Evolutionary conservation across 148 eudicot species (phyloP).

Genomic region (Spergularia marina): DNA sequence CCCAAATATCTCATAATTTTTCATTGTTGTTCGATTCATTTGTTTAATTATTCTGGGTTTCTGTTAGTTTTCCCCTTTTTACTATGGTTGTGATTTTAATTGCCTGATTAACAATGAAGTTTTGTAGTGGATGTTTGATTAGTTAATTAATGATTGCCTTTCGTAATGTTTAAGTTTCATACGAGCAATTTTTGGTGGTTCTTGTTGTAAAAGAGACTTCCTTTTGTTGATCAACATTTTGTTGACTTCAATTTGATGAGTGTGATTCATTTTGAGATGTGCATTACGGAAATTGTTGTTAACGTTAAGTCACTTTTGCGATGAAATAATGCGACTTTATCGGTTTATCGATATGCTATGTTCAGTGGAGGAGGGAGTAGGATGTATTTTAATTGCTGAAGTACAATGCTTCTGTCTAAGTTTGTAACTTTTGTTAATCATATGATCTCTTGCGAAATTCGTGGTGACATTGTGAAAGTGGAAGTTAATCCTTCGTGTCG

Average conservation of each 20-base stretch:
- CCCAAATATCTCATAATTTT: not conserved
- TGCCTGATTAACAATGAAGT: not conserved
- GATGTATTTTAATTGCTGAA: not conserved
- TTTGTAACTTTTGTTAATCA: not conserved
- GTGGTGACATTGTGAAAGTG: not conserved
- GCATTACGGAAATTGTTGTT: not conserved
- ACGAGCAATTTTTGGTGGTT: not conserved
- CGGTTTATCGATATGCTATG: too few relatives aligned
- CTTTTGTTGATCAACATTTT: not conserved
- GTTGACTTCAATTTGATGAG: not conserved
- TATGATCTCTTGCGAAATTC: not conserved
- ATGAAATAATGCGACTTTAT: too few relatives aligned
- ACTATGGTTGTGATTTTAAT: not conserved
- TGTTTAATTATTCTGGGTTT: too few relatives aligned
- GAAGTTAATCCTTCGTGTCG: not conserved
- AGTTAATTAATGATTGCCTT: not conserved
- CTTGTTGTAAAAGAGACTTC: not conserved
- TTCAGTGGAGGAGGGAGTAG: too few relatives aligned
- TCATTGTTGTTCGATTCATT: not conserved
- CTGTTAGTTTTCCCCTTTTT: not conserved
- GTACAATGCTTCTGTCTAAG: not conserved
- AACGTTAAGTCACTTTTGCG: too few relatives aligned
- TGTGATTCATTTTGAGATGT: not conserved
- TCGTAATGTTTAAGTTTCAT: not conserved
- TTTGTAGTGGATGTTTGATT: too few relatives aligned